A percentile compares a stretch with the other conserved stretches of the same genome.
Evolutionary conservation across 164 flowering plant species (phyloP).

Genomic region (Cinnamomum chago): DNA sequence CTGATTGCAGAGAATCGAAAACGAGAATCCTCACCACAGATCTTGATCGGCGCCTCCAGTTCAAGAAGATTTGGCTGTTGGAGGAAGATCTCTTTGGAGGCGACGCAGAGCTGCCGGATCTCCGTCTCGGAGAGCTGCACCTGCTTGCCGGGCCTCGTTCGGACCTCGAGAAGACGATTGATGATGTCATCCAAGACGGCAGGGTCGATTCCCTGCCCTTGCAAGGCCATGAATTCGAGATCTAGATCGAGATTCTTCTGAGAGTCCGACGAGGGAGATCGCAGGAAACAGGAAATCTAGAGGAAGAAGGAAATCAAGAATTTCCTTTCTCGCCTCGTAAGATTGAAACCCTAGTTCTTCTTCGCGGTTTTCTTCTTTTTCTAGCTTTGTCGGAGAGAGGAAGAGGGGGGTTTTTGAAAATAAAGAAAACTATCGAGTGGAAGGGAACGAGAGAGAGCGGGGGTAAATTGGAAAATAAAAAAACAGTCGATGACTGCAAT

Average conservation of each 20-base stretch:
- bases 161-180: conserved; percentile 41
- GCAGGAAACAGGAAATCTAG: background rate
- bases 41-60: conserved; percentile 60
- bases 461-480: too few species aligned
- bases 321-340: background rate
- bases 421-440: background rate
- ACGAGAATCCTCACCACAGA: conserved; percentile 35
- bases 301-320: background rate
- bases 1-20: background rate
- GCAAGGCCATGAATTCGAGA: conserved; percentile 21
- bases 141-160: conserved; percentile 42
- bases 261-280: background rate
- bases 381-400: background rate
- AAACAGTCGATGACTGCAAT: background rate
- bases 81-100: conserved; percentile 39
- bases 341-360: background rate
- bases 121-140: conserved; percentile 49
- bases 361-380: background rate
- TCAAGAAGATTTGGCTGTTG: conserved; percentile 50
- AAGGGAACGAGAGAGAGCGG: too few species aligned
- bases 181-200: conserved; percentile 43
- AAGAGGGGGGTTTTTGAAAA: background rate
- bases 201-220: conserved; percentile 38
- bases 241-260: too few species aligned
- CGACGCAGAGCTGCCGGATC: conserved; percentile 45